A percentile compares a stretch with the other conserved stretches of the same genome.
Evolutionary conservation across 1,284 basidiomycete species (phyloP).

Genomic region (Cystobasidium sp.): DNA sequence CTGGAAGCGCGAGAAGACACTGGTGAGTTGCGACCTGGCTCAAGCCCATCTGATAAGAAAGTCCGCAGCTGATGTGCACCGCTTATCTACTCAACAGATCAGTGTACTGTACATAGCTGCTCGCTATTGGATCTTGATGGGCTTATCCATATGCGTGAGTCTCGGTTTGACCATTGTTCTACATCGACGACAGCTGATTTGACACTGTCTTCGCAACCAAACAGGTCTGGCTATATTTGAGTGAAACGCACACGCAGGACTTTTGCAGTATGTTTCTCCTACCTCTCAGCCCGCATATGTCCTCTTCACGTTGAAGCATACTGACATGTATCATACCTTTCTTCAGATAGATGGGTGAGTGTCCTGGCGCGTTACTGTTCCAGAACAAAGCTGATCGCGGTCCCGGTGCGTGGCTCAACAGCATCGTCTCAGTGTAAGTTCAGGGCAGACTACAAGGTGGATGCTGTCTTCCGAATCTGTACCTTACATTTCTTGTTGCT

Average conservation of each 20-base stretch:
- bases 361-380: too few species aligned
- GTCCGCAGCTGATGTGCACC: background rate
- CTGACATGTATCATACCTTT: background rate
- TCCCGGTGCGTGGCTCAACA: background rate
- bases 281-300: background rate
- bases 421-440: conserved; percentile 20
- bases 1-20: conserved; percentile 16
- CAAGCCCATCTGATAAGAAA: background rate
- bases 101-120: conserved; percentile 27
- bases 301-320: background rate
- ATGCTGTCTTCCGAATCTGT: background rate
- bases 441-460: background rate
- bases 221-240: conserved; percentile 27
- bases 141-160: conserved; percentile 14
- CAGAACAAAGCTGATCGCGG: background rate
- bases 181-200: background rate
- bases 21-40: conserved; percentile 4
- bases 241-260: background rate
- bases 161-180: background rate
- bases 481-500: background rate
- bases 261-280: background rate
- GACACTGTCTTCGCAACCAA: background rate
- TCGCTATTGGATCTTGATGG: conserved; percentile 23
- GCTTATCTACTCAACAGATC: conserved; percentile 1
- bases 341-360: conserved; percentile 18